Conservation (phyloP, 1,284 basidiomycete species). For the Porodaedalea pini region DNA sequence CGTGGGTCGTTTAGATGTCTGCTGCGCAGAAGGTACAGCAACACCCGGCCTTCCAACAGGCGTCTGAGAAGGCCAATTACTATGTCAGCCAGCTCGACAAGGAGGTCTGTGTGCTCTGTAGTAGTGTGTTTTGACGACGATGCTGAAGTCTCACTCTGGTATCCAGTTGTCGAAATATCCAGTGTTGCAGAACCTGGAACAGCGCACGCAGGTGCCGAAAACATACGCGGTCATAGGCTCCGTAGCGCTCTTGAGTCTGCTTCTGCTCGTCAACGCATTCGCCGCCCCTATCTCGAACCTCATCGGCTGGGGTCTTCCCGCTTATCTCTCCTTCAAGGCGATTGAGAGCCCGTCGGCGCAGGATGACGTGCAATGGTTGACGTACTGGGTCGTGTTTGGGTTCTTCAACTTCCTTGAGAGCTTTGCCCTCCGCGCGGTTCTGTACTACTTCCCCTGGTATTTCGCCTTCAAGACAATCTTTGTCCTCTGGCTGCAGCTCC, state of each 20-base stretch:
- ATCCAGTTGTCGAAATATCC: slow-evolving; percentile 90
- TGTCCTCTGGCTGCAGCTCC: slow-evolving; percentile 84
- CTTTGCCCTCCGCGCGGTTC: slow-evolving; percentile 66
- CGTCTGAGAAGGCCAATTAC: slow-evolving; percentile 68
- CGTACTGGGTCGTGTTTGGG: slow-evolving; percentile 85
- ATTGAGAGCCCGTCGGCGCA: slow-evolving; percentile 69
- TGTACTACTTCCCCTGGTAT: slow-evolving; percentile 88
- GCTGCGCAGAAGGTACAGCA: slow-evolving; percentile 73
- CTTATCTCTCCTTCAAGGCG: slow-evolving; percentile 83
- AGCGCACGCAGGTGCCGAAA: slow-evolving; percentile 91
- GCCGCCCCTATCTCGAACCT: slow-evolving; percentile 81
- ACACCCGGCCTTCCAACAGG: slow-evolving; percentile 82
- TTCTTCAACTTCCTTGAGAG: slow-evolving; percentile 84
- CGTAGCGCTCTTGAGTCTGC: slow-evolving; percentile 57
- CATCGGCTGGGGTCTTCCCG: slow-evolving; percentile 80
- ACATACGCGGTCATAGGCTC: slow-evolving; percentile 83
- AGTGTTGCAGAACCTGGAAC: slow-evolving; percentile 77
- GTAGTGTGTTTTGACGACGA: too few relatives aligned
- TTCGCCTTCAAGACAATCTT: slow-evolving; percentile 87
- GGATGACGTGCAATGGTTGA: slow-evolving; percentile 86
- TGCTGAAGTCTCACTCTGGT: too few relatives aligned
- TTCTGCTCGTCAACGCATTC: slow-evolving; percentile 80
- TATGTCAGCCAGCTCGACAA: slow-evolving; percentile 88
- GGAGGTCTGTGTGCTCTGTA: slow-evolving; percentile 60
- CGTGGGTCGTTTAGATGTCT: slow-evolving; percentile 63